Evolutionary conservation across 257 asterid genomes (phyloP), one percentile per base, ranked within the genome.

Genomic region (Jasminum sambac): DNA sequence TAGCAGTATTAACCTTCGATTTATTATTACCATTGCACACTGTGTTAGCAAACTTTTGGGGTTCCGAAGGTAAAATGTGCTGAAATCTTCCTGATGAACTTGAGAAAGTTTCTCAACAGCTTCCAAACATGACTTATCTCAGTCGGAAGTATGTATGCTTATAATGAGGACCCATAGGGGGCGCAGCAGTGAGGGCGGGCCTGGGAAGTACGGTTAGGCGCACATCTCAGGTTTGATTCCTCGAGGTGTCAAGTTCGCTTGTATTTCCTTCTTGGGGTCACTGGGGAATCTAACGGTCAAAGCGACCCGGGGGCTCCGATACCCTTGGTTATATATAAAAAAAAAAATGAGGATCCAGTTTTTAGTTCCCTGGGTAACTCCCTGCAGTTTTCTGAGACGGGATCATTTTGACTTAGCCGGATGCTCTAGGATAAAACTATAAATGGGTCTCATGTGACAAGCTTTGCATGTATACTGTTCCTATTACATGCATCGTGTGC

Each of bases 401-500:
- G 21, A 26, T 26, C 5, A 6, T 52, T 52, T 61, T 43, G 64
- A 64, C 70, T 34, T 12, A 38, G 43, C 41, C 40, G 64, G 62
- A 48, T 63, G 16, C 63, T 19, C 25, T 37, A 39, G 68, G 63
- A 41, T 55, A 66, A 36, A 30, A 26, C 36, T 62, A 40, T 64
- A 57, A 66, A 14, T 24, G 55, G 63, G 52, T 64, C 68, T 26
- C 2, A 59, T 67, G 44, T 17, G 8, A 50, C 61, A 71, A 70
- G 43, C 13, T 67, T 66, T 67, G 16, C 19, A 36, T 46, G 25
- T 74, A 19, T 67, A 37, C 17, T 58, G 46, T 12, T 65, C 62
- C 57, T 46, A 62, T 79, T 66, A 63, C 48, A 40, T 36, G 16
- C 65, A 19, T 34, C 44, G 46, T 69, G 21, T 72, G 55, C 69